Conservation (phyloP, 2,329 filamentous ascomycete genomes). For the Sphaerulina populicola region DNA sequence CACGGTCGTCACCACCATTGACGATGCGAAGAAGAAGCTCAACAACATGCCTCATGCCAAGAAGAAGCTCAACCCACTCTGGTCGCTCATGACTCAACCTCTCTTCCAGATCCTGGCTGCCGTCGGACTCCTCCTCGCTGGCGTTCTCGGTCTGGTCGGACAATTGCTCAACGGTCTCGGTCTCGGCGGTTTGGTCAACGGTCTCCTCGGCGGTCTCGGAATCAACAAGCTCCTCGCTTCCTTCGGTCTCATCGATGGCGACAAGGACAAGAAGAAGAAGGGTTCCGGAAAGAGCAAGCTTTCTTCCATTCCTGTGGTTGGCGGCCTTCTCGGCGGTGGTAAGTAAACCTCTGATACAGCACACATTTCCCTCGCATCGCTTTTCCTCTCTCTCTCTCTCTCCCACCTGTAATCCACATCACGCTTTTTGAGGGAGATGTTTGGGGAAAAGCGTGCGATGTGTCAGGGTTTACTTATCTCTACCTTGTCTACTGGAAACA, state of each 20-base stretch:
- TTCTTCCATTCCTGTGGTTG: constrained; percentile 40
- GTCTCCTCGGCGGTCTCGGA: constrained; percentile 66
- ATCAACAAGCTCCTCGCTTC: constrained; percentile 66
- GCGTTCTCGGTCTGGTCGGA: constrained; percentile 78
- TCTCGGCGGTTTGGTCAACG: constrained; percentile 71
- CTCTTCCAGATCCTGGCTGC: constrained; percentile 87
- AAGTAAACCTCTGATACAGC: constrained; percentile 27
- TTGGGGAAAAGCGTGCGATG: constrained; percentile 1
- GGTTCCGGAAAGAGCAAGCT: constrained; percentile 25
- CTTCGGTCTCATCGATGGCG: constrained; percentile 54
- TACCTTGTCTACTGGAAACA: neutral
- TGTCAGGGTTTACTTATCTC: constrained; percentile 12
- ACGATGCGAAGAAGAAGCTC: constrained; percentile 80
- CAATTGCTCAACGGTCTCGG: constrained; percentile 72
- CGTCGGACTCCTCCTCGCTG: constrained; percentile 71
- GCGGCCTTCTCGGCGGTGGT: constrained; percentile 41
- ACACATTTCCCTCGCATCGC: neutral
- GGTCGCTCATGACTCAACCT: constrained; percentile 73
- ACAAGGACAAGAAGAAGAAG: constrained; percentile 41
- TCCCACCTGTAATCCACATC: constrained; percentile 12
- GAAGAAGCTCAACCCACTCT: constrained; percentile 88
- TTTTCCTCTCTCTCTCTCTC: neutral
- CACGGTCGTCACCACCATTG: constrained; percentile 72
- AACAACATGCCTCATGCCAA: constrained; percentile 88
- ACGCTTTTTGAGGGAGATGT: neutral